Evolutionary conservation across 192 early-diverging fungal species (phyloP).

Genomic region (Coemansia aciculifera): DNA sequence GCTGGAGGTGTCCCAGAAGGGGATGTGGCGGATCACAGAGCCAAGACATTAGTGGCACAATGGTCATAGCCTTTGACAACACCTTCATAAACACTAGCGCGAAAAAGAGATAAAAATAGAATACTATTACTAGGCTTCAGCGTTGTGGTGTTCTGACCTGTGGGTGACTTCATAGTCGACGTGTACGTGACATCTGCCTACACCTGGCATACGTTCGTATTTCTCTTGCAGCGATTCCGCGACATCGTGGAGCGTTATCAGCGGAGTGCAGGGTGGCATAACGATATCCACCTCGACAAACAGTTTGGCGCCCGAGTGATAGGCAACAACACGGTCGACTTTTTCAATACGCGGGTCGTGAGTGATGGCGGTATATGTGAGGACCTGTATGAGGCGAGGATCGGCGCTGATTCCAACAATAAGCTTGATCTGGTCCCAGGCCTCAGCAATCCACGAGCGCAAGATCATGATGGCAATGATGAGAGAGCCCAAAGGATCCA

Average conservation of each 20-base stretch:
- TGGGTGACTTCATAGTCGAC: conserved; percentile 90
- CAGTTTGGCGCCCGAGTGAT: conserved; percentile 83
- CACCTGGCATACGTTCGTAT: conserved; percentile 78
- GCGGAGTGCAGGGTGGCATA: conserved; percentile 76
- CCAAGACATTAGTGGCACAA: conserved; percentile 1
- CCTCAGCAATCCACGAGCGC: conserved; percentile 65
- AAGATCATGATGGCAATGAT: conserved; percentile 69
- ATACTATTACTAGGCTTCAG: conserved; percentile 19
- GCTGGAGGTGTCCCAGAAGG: neutral
- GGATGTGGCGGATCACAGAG: conserved; percentile 1
- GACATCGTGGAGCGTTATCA: conserved; percentile 88
- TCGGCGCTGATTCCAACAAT: conserved; percentile 84
- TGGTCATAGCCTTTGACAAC: neutral
- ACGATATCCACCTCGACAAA: conserved; percentile 98
- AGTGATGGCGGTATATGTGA: conserved; percentile 85
- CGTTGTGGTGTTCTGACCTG: conserved; percentile 70
- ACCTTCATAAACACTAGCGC: neutral
- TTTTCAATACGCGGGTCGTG: conserved; percentile 68
- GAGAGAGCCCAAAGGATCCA: conserved; percentile 73
- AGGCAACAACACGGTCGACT: conserved; percentile 81
- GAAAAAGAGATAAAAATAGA: neutral
- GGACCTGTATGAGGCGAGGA: conserved; percentile 71
- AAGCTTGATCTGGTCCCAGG: conserved; percentile 72
- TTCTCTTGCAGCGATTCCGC: conserved; percentile 88
- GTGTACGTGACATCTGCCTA: conserved; percentile 94